Conservation (phyloP, 768 basidiomycete species). For the Naematelia aurantialba region DNA sequence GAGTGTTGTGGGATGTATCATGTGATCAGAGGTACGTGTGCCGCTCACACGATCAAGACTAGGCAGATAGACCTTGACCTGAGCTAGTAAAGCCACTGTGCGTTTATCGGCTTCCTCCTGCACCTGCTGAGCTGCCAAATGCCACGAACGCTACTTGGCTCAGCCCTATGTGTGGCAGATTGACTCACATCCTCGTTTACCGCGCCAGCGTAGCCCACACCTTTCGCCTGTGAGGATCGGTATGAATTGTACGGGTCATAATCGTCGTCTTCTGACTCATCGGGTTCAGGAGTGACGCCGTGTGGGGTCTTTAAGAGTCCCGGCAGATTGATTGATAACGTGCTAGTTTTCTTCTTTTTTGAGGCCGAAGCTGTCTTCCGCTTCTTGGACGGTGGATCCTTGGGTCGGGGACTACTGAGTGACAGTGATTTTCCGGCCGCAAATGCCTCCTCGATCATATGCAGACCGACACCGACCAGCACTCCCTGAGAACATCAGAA, state of each 20-base stretch:
- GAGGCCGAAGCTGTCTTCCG: constrained; percentile 26
- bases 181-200: constrained; percentile 70
- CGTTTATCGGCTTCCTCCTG: constrained; percentile 71
- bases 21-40: constrained; percentile 77
- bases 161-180: not conserved
- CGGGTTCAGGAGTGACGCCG: not conserved
- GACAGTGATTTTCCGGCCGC: constrained; percentile 21
- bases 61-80: constrained; percentile 79
- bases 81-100: constrained; percentile 64
- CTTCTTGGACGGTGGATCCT: constrained; percentile 15
- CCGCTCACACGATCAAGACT: constrained; percentile 71
- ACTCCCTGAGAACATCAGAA: constrained; percentile 61
- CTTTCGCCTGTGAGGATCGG: constrained; percentile 56
- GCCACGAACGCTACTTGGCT: constrained; percentile 65
- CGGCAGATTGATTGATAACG: not conserved
- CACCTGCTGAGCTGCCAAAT: constrained; percentile 68
- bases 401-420: not conserved
- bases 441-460: constrained; percentile 75
- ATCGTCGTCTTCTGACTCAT: constrained; percentile 12
- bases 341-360: not conserved
- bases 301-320: not conserved
- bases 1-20: constrained; percentile 66
- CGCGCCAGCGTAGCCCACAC: constrained; percentile 82
- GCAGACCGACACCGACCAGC: constrained; percentile 82
- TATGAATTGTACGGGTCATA: not conserved